Conservation (phyloP, 73 alveolate species). For the Paramecium biaurelia region DNA sequence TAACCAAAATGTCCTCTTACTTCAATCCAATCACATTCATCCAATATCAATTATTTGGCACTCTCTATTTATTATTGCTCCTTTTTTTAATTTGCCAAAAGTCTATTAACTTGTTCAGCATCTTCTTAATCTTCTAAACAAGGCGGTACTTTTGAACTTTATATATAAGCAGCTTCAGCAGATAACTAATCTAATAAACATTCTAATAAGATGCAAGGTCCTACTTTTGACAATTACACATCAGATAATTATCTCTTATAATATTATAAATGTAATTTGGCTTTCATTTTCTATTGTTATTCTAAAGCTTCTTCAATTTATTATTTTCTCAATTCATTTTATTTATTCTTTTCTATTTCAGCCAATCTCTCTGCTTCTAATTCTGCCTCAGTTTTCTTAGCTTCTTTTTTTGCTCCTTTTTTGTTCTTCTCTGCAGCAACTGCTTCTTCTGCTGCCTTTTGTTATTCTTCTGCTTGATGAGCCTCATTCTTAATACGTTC, state of each 20-base stretch:
- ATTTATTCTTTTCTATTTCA: background rate
- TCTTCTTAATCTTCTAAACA: constrained; percentile 60
- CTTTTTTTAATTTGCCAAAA: background rate
- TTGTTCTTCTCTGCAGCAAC: constrained; percentile 36
- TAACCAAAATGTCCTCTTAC: constrained; percentile 44
- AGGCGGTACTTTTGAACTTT: constrained; percentile 48
- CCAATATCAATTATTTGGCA: constrained; percentile 1
- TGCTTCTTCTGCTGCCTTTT: constrained; percentile 13
- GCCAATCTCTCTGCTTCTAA: constrained; percentile 55
- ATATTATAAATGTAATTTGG: constrained; percentile 51
- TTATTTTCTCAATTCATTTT: constrained; percentile 43
- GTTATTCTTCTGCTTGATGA: constrained; percentile 29
- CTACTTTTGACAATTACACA: background rate
- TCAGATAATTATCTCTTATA: constrained; percentile 14
- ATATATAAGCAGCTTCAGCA: constrained; percentile 19
- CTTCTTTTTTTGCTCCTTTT: constrained; percentile 66
- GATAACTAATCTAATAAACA: constrained; percentile 42
- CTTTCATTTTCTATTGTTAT: constrained; percentile 34
- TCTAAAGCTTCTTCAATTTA: constrained; percentile 29
- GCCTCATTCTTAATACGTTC: constrained; percentile 48
- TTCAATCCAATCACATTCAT: constrained; percentile 63
- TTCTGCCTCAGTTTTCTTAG: constrained; percentile 60
- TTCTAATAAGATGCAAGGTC: constrained; percentile 50
- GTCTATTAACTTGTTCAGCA: constrained; percentile 51
- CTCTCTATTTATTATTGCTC: background rate